Base-by-base conservation (phyloP, 177 flowering plant species). In the Vitis hybrid region DNA sequence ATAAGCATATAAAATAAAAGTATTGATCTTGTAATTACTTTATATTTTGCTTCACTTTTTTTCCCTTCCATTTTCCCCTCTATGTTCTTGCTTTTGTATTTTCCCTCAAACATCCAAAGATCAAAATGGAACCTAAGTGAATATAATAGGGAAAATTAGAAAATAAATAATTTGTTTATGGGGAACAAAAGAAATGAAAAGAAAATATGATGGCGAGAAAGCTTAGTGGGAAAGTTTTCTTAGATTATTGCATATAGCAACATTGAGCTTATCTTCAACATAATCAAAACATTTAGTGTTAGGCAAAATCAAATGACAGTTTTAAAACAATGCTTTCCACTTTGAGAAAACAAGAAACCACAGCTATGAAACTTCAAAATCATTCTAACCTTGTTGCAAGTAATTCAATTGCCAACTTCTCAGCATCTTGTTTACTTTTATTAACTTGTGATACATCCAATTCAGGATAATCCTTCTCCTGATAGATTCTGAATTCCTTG, bases 321-420 rank as follows among this genome's bases (percentile, higher is more conserved):
- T 46, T 16, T 10, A 15, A 6, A 11, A 62, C 9, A 62, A n/a
- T 62, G 16, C 11, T 7, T 40, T 52, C 27, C 15, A 21, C 15
- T 10, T 60, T 1, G 21, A 46, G 19, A 13, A 54, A 72, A 24
- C 21, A 16, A 40, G 14, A 48, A 12, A 60, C 3, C 8, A 21
- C 40, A 21, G 52, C 27, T 30, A 19, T 5, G 19, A 51, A 48
- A 19, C 27, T 3, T 46, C 24, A 62, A 48, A 57, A 11, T n/a
- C n/a, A 54, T 46, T 27, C 63, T 13, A 70, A 93, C 97, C 97
- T 93, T 62, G 46, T 61, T 7, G 93, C 91, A 72, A 93, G 94
- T 56, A 84, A 81, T 77, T 79, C 62, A 64, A 88, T 70, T 9
- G 89, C 94, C 65, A 76, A 2, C 15, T 81, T 83, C 75, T 82